Evolutionary conservation across 192 early-diverging fungal species (phyloP), one percentile per base, ranked within the genome.

Genomic region (Coemansia sp.): DNA sequence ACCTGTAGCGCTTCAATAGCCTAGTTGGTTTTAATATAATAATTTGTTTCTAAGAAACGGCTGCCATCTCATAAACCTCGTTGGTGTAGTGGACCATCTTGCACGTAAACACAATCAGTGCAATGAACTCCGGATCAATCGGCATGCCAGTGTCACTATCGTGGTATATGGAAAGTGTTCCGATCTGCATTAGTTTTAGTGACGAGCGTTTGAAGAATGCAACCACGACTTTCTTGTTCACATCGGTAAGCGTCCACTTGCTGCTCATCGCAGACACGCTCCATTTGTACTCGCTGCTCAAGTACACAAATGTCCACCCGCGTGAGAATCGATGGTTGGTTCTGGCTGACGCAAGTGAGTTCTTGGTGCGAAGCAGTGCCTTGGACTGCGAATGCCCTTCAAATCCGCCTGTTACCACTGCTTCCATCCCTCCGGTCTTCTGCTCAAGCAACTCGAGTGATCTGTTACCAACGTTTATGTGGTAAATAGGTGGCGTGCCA

Each of bases 211-310:
- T 58, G 16, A 58, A 58, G 6, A 15, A 40, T 2, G 56, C 56
- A 40, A 58, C 6, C 15, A 15, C 8, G 10, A 8, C 21, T 16
- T 41, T 16, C 4, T 58, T 41, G 56, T 58, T 58, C 6, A 40
- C 15, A 16, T 58, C 56, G 4, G 26, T 58, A 12, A 58, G 56
- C 10, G 56, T 58, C 56, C 56, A 58, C 16, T 36, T 40, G n/a
- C 13, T 58, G 39, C 39, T 16, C 56, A 15, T 40, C 7, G 22
- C 4, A 2, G 56, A 58, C 56, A 58, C 56, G 16, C 16, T 58
- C 56, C 56, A 58, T 58, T 58, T 58, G 39, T 58, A 58, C 56
- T 58, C 39, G 36, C 16, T 41, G 56, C 56, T 58, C 56, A 58
- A 40, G 36, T 58, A 58, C 10, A 58, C 39, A 58, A 58, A 58